phyloP scores from a whole-genome alignment of 495 filamentous ascomycete species.

The Copromyces sp. region DNA sequence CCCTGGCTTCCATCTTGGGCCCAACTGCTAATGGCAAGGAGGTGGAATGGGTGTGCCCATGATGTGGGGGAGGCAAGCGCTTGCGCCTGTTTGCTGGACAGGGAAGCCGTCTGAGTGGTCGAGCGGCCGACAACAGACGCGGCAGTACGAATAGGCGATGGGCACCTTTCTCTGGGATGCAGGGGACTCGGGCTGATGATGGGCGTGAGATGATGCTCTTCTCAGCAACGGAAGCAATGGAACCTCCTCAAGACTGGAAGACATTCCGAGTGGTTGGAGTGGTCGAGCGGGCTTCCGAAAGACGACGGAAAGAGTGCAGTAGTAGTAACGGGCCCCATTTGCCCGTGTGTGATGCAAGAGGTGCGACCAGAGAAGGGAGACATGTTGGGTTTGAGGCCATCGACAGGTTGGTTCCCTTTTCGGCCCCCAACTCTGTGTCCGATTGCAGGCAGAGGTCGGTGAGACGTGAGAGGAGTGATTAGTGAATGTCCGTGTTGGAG shows the following conservation, averaged over 20 bases:
- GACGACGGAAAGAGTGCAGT: neutral
- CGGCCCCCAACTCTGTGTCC: slow-evolving; percentile 4
- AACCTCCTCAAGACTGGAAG: neutral
- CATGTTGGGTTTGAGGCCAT: neutral
- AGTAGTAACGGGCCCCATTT: neutral
- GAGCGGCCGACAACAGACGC: slow-evolving; percentile 1
- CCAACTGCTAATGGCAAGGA: neutral
- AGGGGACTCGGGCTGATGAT: neutral
- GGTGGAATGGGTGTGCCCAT: neutral
- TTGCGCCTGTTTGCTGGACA: slow-evolving; percentile 10
- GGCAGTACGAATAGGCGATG: neutral
- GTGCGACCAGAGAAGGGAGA: neutral
- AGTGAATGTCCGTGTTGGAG: neutral
- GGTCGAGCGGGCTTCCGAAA: neutral
- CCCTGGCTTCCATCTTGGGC: neutral
- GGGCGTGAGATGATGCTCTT: neutral
- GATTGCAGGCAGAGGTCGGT: neutral
- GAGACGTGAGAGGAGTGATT: neutral
- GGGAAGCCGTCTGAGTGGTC: slow-evolving; percentile 1
- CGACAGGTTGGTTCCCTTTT: slow-evolving; percentile 1
- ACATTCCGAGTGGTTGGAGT: neutral
- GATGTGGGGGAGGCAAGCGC: slow-evolving; percentile 17
- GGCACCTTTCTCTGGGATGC: neutral
- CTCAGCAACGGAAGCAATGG: neutral
- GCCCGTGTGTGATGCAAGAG: neutral